Evolutionary conservation across 805 yeast genomes (phyloP), one percentile per base, ranked within the genome.

Genomic region (Lachancea thermotolerans): DNA sequence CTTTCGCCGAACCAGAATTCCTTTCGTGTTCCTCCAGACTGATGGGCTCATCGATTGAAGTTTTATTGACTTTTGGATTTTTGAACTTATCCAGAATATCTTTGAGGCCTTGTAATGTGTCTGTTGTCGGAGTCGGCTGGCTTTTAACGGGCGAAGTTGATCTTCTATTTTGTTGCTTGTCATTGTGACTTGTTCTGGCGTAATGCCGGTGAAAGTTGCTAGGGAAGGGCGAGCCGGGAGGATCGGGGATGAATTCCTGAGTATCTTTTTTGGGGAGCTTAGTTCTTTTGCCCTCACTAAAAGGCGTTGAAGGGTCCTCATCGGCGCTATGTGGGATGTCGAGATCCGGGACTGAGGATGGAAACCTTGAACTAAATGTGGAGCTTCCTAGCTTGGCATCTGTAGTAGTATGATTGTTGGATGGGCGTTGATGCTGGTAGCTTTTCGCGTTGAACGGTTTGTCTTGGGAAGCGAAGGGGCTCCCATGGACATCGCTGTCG

Each of bases 391-490:
- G 25, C 32, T 40, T 40, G 2, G 41, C 36, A 12, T 37, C 42
- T 11, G 15, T 18, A 11, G n/a, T 39, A 12, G 35, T 14, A 2
- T 33, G 30, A 6, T 16, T n/a, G 31, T 35, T 16, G 10, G 33
- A 37, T 9, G 46, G 44, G 10, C 43, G 44, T 43, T 34, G 45
- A 34, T 48, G 46, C 39, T 57, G 60, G 29, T 59, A 60, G 33
- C 57, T 51, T 33, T 60, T 60, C 39, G 60, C 41, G 38, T 59
- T 60, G 39, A 60, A 60, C 4, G 61, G 52, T 39, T 56, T 59
- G 32, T 54, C 53, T 5, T 49, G 52, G 5, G 25, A 17, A 2
- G 34, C 16, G 35, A 10, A 32, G 18, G 38, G 7, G 15, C 15
- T 17, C 25, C 34, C 28, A 15, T 8, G 14, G 43, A 25, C n/a